Evolutionary conservation across 805 yeast species (phyloP), one percentile per base, ranked within the genome.

Genomic region (Brettanomyces sp.): DNA sequence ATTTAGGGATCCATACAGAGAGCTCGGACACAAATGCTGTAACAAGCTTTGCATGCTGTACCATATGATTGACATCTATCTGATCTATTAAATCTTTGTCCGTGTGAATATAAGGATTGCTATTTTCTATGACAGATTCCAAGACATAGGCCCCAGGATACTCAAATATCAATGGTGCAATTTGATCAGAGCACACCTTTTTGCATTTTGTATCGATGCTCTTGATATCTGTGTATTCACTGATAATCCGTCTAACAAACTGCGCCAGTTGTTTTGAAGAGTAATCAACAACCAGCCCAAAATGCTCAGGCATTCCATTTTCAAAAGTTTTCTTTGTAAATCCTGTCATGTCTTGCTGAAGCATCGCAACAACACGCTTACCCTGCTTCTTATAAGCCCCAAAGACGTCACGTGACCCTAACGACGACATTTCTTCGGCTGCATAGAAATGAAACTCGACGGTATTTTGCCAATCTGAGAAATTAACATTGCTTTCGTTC

Each of bases 291-390:
- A 89, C 78, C 39, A 91, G 70, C n/a, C 96, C 96, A 55, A 90
- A 73, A 60, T 79, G 80, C 39, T 77, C 88, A 62, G 69, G 79
- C 54, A 60, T 67, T 47, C 73, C 82, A 28, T 52, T 65, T 51
- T 72, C 77, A 36, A 65, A 58, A 37, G 80, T 67, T 38, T 72
- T 74, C 33, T 70, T 68, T 3, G 82, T 75, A 58, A 71, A 87
- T 0, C 96, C 96, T 3, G 95, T 85, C 95, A 90, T 90, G 61
- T 91, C 99, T 61, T 88, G 95, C 64, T 91, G 96, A 36, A 91
- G 68, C 93, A 89, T 83, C 4, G 90, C 89, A 30, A 80, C 74
- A 22, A 91, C 88, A 6, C 72, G 67, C 41, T 65, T 66, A 30
- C 68, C 66, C n/a, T 68, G 56, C 14, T 59, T 54, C 9, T 66